Evolutionary conservation across 2,329 filamentous ascomycete species (phyloP), one percentile per base, ranked within the genome.

Genomic region (Waltergamsia citrina): DNA sequence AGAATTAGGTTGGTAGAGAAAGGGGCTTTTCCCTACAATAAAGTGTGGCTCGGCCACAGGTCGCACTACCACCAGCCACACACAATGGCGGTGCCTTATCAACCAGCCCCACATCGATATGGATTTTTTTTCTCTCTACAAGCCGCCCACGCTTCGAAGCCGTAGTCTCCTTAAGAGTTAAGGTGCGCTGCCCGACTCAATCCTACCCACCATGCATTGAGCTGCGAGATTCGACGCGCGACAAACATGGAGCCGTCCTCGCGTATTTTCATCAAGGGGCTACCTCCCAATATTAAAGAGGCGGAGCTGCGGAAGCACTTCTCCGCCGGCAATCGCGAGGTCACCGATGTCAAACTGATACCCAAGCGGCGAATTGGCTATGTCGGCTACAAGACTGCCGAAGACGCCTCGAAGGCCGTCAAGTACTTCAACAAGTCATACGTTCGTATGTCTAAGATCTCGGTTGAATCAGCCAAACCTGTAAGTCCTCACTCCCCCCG

Each of bases 351-450:
- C 49, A 94, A 94, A 70, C 74, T 95, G 53, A 85, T 96, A 52
- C 76, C 85, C 6, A 79, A 87, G 51, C 78, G 92, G 49, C 77
- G 88, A 46, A 95, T 98, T 59, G 92, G 88, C 47, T 98, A 94
- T 69, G 78, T 98, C 39, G 92, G 92, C 42, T 96, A 90, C 69
- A 88, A 85, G 62, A 84, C 75, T 33, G 66, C 82, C 11, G 77
- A 90, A 41, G 81, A 85, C 53, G 92, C 92, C 37, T 67, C 74
- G 37, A 75, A 79, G 51, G 90, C 92, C 29, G 83, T 93, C 54
- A 88, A 85, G 59, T 94, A 94, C 65, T 95, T 95, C 69, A 88
- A 98, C 67, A 85, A 77, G 55, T 81, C 88, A 42, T 98, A 87
- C 60, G 86, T 98, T 49, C 85, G 87, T 48, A 92, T 95, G 84